Conservation (phyloP, 257 asterid genomes). For the Nicotiana otophora region DNA sequence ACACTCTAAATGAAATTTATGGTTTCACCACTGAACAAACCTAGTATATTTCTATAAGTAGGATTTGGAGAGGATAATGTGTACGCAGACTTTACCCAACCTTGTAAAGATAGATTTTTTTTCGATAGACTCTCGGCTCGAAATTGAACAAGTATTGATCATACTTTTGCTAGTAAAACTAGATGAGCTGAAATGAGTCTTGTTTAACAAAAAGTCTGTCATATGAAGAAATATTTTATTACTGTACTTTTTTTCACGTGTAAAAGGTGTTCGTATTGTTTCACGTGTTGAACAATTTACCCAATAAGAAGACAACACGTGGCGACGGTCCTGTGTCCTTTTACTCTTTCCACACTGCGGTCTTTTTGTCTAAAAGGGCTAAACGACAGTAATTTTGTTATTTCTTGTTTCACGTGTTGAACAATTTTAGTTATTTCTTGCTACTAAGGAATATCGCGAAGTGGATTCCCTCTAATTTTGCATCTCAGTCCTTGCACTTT, state of each 20-base stretch:
- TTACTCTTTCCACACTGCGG: background rate
- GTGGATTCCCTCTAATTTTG: background rate
- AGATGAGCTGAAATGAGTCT: too few relatives aligned
- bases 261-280: background rate
- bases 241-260: background rate
- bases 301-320: background rate
- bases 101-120: too few relatives aligned
- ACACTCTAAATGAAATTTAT: too few relatives aligned
- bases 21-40: too few relatives aligned
- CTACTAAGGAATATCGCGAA: background rate
- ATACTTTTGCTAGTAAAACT: too few relatives aligned
- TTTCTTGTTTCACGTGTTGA: too few relatives aligned
- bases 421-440: background rate
- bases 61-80: too few relatives aligned
- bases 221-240: background rate
- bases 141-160: too few relatives aligned
- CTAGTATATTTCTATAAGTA: too few relatives aligned
- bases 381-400: background rate
- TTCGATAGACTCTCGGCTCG: too few relatives aligned
- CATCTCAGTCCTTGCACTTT: background rate
- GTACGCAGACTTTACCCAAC: too few relatives aligned
- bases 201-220: background rate
- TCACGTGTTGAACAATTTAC: background rate
- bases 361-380: background rate
- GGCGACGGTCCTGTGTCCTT: background rate